phyloP scores from a whole-genome alignment of 2,329 filamentous ascomycete species.

The Aspergillus spinulosporus region DNA sequence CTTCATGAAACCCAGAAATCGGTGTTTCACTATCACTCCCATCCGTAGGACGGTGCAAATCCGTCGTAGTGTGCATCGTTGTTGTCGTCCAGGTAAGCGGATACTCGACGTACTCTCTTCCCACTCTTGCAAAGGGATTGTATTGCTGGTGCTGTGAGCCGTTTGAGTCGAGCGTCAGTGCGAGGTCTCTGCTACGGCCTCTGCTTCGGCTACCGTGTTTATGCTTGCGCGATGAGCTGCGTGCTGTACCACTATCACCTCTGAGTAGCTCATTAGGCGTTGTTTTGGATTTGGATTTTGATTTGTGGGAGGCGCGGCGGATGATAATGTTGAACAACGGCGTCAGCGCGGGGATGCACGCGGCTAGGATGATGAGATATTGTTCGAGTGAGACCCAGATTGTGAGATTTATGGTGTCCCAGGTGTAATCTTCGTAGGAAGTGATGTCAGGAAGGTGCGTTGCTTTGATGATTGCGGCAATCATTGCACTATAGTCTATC shows the following conservation, averaged over 20 bases:
- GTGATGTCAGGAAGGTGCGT: constrained; percentile 10
- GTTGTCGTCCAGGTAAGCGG: constrained; percentile 5
- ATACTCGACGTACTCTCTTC: constrained; percentile 12
- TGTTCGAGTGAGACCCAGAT: constrained; percentile 19
- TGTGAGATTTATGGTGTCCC: constrained; percentile 14
- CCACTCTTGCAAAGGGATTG: constrained; percentile 12
- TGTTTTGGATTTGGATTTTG: neutral
- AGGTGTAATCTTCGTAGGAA: constrained; percentile 8
- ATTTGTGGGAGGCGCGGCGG: constrained; percentile 2
- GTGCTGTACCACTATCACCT: neutral
- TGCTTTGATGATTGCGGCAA: constrained; percentile 19
- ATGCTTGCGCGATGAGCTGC: neutral
- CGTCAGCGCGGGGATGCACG: constrained; percentile 16
- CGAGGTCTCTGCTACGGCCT: neutral
- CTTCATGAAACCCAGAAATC: neutral
- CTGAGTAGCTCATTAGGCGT: neutral
- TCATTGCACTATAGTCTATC: constrained; percentile 14
- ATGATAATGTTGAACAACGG: constrained; percentile 14
- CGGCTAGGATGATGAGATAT: constrained; percentile 19
- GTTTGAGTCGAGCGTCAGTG: neutral
- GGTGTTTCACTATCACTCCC: constrained; percentile 1
- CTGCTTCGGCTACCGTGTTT: neutral
- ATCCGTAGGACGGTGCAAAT: neutral
- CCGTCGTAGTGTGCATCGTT: neutral
- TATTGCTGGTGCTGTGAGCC: constrained; percentile 5